Conservation (phyloP, 305 asterid genomes). For the Rubia tinctorum region DNA sequence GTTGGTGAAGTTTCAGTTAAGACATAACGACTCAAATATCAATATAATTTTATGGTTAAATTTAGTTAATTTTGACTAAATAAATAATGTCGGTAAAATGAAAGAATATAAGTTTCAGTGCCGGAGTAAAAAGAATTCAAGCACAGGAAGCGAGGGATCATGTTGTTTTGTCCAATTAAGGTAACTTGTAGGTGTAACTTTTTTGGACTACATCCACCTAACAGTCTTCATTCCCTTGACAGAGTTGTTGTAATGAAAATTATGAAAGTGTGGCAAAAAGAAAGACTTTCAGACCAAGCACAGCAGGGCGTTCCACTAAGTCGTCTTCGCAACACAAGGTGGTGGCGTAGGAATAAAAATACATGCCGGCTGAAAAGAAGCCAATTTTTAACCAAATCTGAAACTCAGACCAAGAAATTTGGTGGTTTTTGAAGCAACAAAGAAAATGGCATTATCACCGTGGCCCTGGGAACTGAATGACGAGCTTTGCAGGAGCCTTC, state of each 20-base stretch:
- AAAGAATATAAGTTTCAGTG: too few species aligned
- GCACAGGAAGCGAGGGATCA: too few species aligned
- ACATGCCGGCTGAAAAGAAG: neutral
- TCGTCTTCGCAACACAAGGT: neutral
- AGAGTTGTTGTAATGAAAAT: neutral
- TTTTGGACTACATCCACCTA: neutral
- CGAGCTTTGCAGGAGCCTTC: conserved; percentile 11
- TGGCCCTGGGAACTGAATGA: conserved; percentile 1
- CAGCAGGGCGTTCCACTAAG: neutral
- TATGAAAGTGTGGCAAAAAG: neutral
- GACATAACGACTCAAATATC: too few species aligned
- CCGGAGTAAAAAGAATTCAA: too few species aligned
- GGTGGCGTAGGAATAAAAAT: neutral
- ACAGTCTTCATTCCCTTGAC: conserved; percentile 2
- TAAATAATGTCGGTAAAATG: too few species aligned
- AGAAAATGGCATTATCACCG: neutral
- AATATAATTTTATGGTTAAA: too few species aligned
- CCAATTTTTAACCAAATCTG: neutral
- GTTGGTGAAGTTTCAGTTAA: too few species aligned
- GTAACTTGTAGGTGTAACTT: neutral
- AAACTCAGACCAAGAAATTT: conserved; percentile 1
- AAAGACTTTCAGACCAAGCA: conserved; percentile 2
- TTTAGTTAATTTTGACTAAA: too few species aligned
- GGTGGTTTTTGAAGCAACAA: neutral
- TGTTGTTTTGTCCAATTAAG: neutral